These are phyloP conservation scores for Kodamaea suecica DNA, from an alignment of 1,139 yeast genomes.

Conservation along the genomic window DNA sequence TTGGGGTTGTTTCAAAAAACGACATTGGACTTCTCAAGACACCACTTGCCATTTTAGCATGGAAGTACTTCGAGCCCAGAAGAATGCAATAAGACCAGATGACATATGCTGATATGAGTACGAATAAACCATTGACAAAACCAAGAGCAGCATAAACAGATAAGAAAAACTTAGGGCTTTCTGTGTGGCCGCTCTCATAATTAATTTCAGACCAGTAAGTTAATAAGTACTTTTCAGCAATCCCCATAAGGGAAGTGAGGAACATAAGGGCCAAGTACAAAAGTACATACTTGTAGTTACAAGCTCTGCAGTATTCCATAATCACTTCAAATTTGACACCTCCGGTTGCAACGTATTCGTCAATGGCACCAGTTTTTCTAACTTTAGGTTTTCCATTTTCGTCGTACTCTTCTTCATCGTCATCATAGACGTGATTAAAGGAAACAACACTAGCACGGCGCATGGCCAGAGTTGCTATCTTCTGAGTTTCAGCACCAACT, in stretches of 20 bases:
- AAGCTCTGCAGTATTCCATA: constrained; percentile 26
- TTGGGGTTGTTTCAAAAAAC: constrained; percentile 32
- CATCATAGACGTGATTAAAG: constrained; percentile 20
- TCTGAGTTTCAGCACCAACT: constrained; percentile 7
- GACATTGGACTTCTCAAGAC: constrained; percentile 31
- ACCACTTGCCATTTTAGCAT: constrained; percentile 25
- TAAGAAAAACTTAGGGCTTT: constrained; percentile 18
- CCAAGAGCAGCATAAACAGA: constrained; percentile 22
- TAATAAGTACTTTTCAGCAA: constrained; percentile 23
- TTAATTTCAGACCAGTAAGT: constrained; percentile 28
- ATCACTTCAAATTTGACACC: constrained; percentile 23
- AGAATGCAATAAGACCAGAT: constrained; percentile 29
- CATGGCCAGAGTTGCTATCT: constrained; percentile 5
- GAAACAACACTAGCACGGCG: constrained; percentile 23
- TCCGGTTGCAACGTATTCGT: constrained; percentile 25
- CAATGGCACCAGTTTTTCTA: constrained; percentile 20
- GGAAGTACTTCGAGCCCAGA: constrained; percentile 24
- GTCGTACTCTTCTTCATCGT: constrained; percentile 19
- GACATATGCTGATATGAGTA: constrained; percentile 22
- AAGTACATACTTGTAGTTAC: constrained; percentile 23
- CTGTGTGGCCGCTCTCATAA: constrained; percentile 20
- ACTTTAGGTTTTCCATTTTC: constrained; percentile 12
- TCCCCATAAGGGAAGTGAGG: constrained; percentile 17
- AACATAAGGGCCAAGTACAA: constrained; percentile 20
- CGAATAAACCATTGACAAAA: constrained; percentile 21